These are phyloP conservation scores for Globisporangium lucens DNA, from an alignment of 352 stramenopile genomes.

Conservation along the genomic window DNA sequence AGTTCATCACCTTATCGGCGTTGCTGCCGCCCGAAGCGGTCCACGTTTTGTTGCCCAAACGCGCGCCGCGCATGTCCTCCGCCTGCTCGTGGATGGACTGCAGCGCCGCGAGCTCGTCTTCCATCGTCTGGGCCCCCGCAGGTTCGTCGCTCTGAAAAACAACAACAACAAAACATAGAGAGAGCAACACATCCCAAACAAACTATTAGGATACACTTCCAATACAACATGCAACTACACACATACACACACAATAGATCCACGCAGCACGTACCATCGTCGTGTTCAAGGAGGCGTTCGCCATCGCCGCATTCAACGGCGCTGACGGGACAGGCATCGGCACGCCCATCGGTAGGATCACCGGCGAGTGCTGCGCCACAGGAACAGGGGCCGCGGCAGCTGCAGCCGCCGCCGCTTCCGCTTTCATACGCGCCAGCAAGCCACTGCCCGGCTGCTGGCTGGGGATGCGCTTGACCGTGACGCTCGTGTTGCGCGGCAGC, in stretches of 20 bases:
- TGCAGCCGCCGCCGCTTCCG: conserved; percentile 63
- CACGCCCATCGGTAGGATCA: conserved; percentile 28
- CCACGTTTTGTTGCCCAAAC: conserved; percentile 86
- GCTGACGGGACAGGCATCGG: conserved; percentile 38
- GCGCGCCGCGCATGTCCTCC: conserved; percentile 71
- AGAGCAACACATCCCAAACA: conserved; percentile 9
- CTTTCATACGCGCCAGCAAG: conserved; percentile 82
- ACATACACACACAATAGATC: conserved; percentile 10
- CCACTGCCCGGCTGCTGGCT: conserved; percentile 72
- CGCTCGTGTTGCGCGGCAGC: conserved; percentile 88
- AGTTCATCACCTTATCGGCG: conserved; percentile 76
- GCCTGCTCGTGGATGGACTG: conserved; percentile 84
- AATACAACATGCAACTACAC: conserved; percentile 12
- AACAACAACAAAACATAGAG: background rate
- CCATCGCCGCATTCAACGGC: conserved; percentile 13
- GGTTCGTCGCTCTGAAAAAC: conserved; percentile 2
- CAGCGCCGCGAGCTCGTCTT: conserved; percentile 79
- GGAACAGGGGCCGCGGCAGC: conserved; percentile 45
- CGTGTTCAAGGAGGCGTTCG: conserved; percentile 8
- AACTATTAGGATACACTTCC: background rate
- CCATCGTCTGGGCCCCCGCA: conserved; percentile 73
- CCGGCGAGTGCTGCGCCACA: conserved; percentile 32
- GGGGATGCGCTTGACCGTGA: conserved; percentile 90
- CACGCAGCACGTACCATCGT: conserved; percentile 15
- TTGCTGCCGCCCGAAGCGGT: conserved; percentile 72